A percentile compares a stretch with the other conserved stretches of the same genome.
These are phyloP conservation scores for Backusella psychrophila DNA, from an alignment of 192 early-diverging fungal species.

Conservation along the genomic window DNA sequence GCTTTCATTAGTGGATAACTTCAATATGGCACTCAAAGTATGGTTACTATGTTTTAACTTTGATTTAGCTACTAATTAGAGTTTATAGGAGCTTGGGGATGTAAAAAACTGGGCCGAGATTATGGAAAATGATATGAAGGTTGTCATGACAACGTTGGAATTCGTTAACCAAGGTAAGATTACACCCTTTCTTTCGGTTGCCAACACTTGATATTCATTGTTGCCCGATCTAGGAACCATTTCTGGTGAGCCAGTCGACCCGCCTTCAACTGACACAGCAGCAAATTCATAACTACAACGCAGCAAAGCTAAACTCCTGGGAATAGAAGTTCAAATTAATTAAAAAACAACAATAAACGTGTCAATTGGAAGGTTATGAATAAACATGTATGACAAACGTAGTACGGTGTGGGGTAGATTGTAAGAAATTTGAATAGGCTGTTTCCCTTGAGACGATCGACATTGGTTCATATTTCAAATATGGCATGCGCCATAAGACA, in stretches of 20 bases:
- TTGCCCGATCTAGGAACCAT: not conserved
- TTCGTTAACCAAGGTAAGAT: constrained; percentile 33
- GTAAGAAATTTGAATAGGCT: not conserved
- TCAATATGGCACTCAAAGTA: constrained; percentile 79
- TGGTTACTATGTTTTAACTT: not conserved
- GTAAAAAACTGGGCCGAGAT: constrained; percentile 83
- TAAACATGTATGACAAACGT: not conserved
- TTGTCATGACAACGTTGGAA: constrained; percentile 67
- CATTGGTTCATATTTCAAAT: not conserved
- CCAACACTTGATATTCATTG: not conserved
- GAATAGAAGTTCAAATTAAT: constrained; percentile 3
- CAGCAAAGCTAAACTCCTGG: not conserved
- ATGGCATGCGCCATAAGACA: not conserved
- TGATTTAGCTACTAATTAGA: not conserved
- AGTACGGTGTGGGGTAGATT: not conserved
- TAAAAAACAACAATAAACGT: constrained; percentile 4
- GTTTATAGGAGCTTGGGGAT: constrained; percentile 76
- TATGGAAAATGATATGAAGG: constrained; percentile 81
- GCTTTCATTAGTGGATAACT: constrained; percentile 70
- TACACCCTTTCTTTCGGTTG: not conserved
- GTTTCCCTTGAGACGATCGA: not conserved
- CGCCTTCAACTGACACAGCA: not conserved
- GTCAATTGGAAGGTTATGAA: not conserved
- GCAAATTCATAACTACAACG: not conserved
- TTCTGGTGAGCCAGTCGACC: not conserved